These are phyloP conservation scores for Rhododendron henanense DNA, from an alignment of 148 eudicot species.

Conservation along the genomic window DNA sequence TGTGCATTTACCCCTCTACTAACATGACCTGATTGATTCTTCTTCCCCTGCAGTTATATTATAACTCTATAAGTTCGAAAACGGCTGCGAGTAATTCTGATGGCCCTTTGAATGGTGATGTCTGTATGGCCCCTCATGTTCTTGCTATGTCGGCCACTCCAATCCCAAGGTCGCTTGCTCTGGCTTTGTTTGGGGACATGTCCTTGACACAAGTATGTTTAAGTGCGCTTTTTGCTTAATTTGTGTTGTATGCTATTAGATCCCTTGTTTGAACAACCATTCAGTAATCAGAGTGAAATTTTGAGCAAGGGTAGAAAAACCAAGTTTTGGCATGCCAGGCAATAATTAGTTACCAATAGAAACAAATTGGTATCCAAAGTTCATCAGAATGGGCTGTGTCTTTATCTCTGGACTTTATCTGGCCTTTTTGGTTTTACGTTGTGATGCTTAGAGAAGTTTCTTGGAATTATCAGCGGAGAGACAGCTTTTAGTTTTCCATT, in stretches of 20 bases:
- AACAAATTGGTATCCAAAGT: neutral
- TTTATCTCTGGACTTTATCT: neutral
- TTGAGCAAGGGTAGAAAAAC: neutral
- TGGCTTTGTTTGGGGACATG: constrained; percentile 92
- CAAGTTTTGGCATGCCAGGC: neutral
- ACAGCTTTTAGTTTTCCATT: neutral
- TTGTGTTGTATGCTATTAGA: neutral
- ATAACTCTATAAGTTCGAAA: constrained; percentile 37
- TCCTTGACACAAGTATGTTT: constrained; percentile 78
- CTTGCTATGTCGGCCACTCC: constrained; percentile 99
- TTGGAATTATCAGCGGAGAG: neutral
- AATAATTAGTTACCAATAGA: neutral
- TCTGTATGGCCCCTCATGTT: constrained; percentile 88
- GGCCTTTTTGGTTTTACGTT: neutral
- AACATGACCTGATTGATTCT: constrained; percentile 7
- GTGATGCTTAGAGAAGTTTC: neutral
- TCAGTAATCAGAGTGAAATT: neutral
- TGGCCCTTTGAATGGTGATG: constrained; percentile 37
- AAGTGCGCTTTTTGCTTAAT: constrained; percentile 1
- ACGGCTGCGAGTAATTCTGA: constrained; percentile 28
- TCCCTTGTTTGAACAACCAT: neutral
- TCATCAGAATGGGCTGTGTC: neutral
- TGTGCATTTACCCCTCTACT: neutral
- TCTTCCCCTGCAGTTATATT: constrained; percentile 58
- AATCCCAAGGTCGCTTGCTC: constrained; percentile 93